Evolutionary conservation across 331 rosid species (phyloP).

Genomic region (Pyracantha coccinea): DNA sequence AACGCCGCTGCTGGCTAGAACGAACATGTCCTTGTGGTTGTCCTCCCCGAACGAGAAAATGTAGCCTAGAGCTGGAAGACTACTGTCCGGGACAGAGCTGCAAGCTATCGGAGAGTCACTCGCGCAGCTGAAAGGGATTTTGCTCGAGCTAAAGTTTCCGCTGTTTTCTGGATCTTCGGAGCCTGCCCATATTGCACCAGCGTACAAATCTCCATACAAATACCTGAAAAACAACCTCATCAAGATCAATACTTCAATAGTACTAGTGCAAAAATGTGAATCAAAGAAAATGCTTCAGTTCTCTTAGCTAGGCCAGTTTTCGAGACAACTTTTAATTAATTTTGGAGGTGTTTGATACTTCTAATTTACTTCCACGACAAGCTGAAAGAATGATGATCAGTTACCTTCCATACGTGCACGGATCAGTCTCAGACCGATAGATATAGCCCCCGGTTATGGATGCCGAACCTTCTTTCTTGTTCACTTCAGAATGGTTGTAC

Average conservation of each 20-base stretch:
- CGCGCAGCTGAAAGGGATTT: slow-evolving; percentile 63
- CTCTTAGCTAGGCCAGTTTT: neutral
- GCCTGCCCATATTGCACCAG: slow-evolving; percentile 57
- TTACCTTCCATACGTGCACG: slow-evolving; percentile 90
- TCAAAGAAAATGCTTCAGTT: neutral
- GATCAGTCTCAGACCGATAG: slow-evolving; percentile 74
- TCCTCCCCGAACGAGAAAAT: slow-evolving; percentile 73
- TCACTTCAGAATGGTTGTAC: slow-evolving; percentile 62
- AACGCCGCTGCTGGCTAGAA: slow-evolving; percentile 69
- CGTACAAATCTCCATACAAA: slow-evolving; percentile 76
- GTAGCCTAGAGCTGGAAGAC: slow-evolving; percentile 66
- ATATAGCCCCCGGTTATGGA: slow-evolving; percentile 71
- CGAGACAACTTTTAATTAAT: neutral
- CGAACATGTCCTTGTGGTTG: slow-evolving; percentile 51
- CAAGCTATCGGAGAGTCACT: slow-evolving; percentile 63
- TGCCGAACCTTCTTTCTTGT: slow-evolving; percentile 67
- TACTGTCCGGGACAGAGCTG: slow-evolving; percentile 34
- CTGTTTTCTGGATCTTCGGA: slow-evolving; percentile 66
- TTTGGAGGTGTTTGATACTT: neutral
- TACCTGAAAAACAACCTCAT: slow-evolving; percentile 41
- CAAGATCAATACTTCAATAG: neutral
- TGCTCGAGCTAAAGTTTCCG: slow-evolving; percentile 52
- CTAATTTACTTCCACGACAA: neutral
- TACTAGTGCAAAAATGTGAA: too few species aligned
- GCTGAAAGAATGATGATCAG: neutral